Base-by-base conservation (phyloP, 2,329 filamentous ascomycete genomes). In the Epicoccum nigrum region DNA sequence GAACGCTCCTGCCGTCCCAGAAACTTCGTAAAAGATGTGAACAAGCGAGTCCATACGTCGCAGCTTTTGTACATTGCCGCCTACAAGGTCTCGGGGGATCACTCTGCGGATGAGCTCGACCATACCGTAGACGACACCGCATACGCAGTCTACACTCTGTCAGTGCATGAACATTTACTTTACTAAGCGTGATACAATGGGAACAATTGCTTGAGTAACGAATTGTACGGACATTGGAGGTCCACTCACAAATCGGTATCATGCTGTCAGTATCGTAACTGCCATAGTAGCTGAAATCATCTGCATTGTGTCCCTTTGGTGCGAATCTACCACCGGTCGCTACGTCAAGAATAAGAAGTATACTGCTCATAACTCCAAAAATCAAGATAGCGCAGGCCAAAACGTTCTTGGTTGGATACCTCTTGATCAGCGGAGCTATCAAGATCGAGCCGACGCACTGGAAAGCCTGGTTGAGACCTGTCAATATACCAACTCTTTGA, bases 71-170 rank as follows among this genome's bases (percentile, higher is more conserved):
- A 81, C 71, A 50, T 81, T 75, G 28, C 79, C 79, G 17, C 79
- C 79, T 1, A 81, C 79, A 27, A 81, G 78, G 51, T 82, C 79
- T 30, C 78, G 67, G 2, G 79, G 79, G 31, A 82, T 81, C 35
- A 81, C 76, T 28, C 77, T 69, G 12, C 79, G 74, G 47, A 81
- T 79, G 21, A 81, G 69, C 62, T 82, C 79, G 11, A 81, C 77
- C 79, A 81, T 81, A 31, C 78, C 78, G 32, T 68, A 66, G 3
- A 64, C 63, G 30, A 66, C 54, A 54, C 63, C 63, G 28, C 60
- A 65, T 27, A 66, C 59, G 21, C 63, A 65, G 33, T 56, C 63
- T 65, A 40, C 17, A 27, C 2, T 2, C 16, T 19, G 54, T 64
- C 27, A 65, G 61, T 35, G 23, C 30, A 9, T 20, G 4, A 12